A percentile compares a stretch with the other conserved stretches of the same genome.
Evolutionary conservation across 139 green algal genomes (phyloP).

Genomic region (Diplosphaera chodatii): DNA sequence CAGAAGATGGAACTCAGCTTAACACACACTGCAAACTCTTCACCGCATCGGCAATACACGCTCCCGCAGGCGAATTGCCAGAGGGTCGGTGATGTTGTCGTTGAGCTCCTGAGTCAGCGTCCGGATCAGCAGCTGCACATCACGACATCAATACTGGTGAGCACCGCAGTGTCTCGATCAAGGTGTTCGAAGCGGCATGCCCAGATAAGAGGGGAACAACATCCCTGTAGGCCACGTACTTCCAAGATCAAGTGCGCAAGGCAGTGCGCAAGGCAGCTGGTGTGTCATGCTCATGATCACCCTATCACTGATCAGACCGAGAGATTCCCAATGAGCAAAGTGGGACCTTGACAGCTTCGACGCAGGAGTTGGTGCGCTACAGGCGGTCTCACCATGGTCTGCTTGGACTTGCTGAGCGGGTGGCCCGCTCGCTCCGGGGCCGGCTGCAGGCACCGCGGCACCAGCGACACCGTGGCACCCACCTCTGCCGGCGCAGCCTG

Average conservation of each 20-base stretch:
- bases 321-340: no score
- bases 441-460: not conserved
- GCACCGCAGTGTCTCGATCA: no score
- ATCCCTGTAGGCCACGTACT: no score
- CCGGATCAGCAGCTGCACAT: not conserved
- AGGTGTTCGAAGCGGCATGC: no score
- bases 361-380: no score
- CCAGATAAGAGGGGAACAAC: no score
- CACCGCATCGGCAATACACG: not conserved
- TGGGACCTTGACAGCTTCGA: no score
- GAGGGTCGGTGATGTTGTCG: not conserved
- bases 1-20: not conserved
- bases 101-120: not conserved
- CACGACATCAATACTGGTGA: not conserved
- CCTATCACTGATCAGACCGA: no score
- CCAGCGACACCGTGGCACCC: not conserved
- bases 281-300: no score
- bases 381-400: not conserved
- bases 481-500: not conserved
- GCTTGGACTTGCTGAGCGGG: not conserved
- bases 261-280: no score
- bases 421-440: no score
- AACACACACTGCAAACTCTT: not conserved
- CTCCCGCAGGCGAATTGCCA: not conserved
- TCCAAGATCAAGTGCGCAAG: no score